Base-by-base conservation (phyloP, 768 basidiomycete genomes). In the Pleurotus cornucopiae region DNA sequence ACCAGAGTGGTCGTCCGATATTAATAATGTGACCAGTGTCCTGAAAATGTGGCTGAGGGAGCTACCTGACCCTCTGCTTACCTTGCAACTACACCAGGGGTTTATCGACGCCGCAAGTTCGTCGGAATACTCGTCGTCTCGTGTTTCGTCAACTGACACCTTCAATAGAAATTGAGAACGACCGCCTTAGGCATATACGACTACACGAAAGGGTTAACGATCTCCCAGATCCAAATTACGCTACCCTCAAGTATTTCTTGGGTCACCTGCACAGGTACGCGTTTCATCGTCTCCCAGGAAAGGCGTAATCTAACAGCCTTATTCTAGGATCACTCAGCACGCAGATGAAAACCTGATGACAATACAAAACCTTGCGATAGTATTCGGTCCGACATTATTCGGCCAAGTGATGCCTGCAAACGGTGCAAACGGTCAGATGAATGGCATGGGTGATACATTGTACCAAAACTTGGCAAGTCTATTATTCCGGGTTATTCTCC, bases 191-290 rank as follows among this genome's bases (percentile, higher is more conserved):
- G 57, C 96, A 98, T 64, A 98, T 99, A 60, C 85, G 95, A 49
- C 74, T 98, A 52, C 97, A 99, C 65, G 97, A 98, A 67, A 86
- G 94, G 46, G 94, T 99, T 46, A 99, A 99, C 64, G 96, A 98
- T 61, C 79, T 99, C 53, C 96, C 97, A 11, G 97, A 99, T 72
- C 83, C 97, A n/a, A 98, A 98, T 70, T 99, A 99, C 65, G 92
- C 97, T 1, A 96, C 96, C 1, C 77, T 98, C 49, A 98, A 98
- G 68, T 97, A 82, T 69, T 89, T 98, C 70, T 78, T 99, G 77
- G 94, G 91, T 11, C 97, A 99, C 73, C 75, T 99, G 59, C 81
- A 98, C 72, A 85, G 81, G 95, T 96, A 62, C 56, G 83, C 70
- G 4, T 26, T 16, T 43, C 41, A 41, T n/a, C 51, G 25, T 41